Conservation (phyloP, 139 green algal genomes). For the Coccomyxa sp. region DNA sequence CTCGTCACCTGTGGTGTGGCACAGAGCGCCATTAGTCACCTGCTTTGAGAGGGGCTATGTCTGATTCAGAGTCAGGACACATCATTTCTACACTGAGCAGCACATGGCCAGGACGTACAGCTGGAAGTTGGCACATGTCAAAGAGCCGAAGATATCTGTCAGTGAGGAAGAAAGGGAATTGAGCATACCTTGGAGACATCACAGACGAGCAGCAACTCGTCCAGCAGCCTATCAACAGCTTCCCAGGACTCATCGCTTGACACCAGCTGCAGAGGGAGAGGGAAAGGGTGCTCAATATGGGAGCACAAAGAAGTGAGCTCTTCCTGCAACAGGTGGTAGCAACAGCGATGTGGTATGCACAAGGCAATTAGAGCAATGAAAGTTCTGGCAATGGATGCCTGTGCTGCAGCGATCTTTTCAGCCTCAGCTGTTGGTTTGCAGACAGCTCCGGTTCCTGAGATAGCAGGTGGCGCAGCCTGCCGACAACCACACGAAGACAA, state of each 20-base stretch:
- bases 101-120: neutral
- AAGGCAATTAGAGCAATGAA: neutral
- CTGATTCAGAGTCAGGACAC: neutral
- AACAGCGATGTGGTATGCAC: neutral
- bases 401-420: neutral
- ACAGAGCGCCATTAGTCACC: neutral
- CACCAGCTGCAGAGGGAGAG: slow-evolving; percentile 25
- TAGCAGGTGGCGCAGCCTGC: too few species aligned
- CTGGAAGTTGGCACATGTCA: too few species aligned
- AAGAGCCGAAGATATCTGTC: neutral
- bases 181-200: slow-evolving; percentile 13
- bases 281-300: too few species aligned
- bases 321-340: neutral
- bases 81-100: neutral
- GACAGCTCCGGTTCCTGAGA: too few species aligned
- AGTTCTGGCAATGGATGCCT: neutral
- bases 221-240: slow-evolving; percentile 44
- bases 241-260: slow-evolving; percentile 24
- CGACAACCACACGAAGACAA: too few species aligned
- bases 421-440: too few species aligned
- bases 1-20: neutral
- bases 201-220: slow-evolving; percentile 31
- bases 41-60: neutral
- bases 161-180: neutral
- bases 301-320: neutral